Evolutionary conservation across 768 basidiomycete species (phyloP), one percentile per base, ranked within the genome.

Genomic region (Lactarius deliciosus): DNA sequence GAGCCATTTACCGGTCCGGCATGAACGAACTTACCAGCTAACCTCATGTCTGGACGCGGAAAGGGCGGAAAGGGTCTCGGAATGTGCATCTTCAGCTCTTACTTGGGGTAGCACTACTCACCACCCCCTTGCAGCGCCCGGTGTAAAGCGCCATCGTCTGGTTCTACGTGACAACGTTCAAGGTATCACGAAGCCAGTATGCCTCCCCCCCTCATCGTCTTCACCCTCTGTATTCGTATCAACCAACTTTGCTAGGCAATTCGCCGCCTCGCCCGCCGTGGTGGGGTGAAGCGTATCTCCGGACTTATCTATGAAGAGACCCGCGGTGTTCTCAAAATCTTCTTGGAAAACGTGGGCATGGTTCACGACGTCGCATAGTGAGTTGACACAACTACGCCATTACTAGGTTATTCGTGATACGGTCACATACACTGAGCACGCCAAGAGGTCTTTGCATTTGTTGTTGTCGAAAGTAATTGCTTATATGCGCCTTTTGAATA

Each of bases 381-480:
- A 41, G 47, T 36, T 64, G 34, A 50, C 40, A 36, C 34, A n/a
- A 25, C 20, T n/a, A 18, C 22, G n/a, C 53, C 16, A 20, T n/a
- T 9, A 20, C 7, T 36, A 73, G 72, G 74, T 83, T 73, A 82
- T 84, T 74, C 79, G 82, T 58, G 83, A 83, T 75, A 81, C 82
- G 25, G 82, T 84, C 73, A 86, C 86, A 66, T 86, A 87, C 82
- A 86, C 85, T 66, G 86, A 87, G 75, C 85, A 86, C 80, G 84
- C 85, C 64, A 86, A 86, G 78, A 76, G 83, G 75, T 76, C 50
- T 38, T 70, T 62, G 1, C 36, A 25, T 30, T 34, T 28, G 32
- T 53, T 34, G n/a, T 16, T 36, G 20, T 47, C 28, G 20, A 22
- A n/a, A 34, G 10, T 16, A 16, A 18, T 57, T 22, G 56, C 43